Conservation (phyloP, 2,329 filamentous ascomycete species). For the Penicillium sp. region DNA sequence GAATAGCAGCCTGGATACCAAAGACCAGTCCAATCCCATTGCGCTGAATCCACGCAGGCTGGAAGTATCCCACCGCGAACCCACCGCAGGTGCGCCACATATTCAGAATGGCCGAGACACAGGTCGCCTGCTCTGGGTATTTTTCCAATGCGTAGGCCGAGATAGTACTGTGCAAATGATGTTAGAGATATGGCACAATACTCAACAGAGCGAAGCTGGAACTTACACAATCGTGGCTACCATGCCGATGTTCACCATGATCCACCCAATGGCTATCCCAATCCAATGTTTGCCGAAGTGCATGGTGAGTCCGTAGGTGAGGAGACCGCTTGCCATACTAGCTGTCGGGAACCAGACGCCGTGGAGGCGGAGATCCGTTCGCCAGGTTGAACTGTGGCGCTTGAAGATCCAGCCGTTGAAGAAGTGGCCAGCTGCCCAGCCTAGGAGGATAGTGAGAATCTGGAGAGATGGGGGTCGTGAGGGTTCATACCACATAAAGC, state of each 20-base stretch:
- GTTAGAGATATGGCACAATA: background rate
- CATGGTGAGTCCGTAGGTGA: conserved; percentile 38
- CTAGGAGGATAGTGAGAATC: conserved; percentile 13
- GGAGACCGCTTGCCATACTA: conserved; percentile 33
- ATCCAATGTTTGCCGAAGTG: conserved; percentile 39
- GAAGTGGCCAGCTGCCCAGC: conserved; percentile 36
- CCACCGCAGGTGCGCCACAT: conserved; percentile 44
- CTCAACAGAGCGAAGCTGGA: background rate
- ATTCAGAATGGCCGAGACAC: conserved; percentile 40
- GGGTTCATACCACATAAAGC: conserved; percentile 28
- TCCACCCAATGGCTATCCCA: conserved; percentile 40
- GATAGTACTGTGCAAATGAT: conserved; percentile 26
- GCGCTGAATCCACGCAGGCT: conserved; percentile 36
- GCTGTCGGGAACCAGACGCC: conserved; percentile 37
- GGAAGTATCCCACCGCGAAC: conserved; percentile 41
- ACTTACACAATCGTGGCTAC: conserved; percentile 37
- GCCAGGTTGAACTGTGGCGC: conserved; percentile 26
- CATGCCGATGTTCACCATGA: conserved; percentile 40
- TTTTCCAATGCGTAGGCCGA: conserved; percentile 40
- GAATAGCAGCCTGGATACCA: conserved; percentile 35
- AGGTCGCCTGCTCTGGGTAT: conserved; percentile 36
- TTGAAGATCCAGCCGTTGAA: conserved; percentile 39
- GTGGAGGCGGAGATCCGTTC: conserved; percentile 37
- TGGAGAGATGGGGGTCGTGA: background rate
- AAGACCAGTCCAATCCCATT: conserved; percentile 37